These are phyloP conservation scores for Puccinellia tenuiflora DNA, from an alignment of 176 grass and related monocot genomes.

Conservation along the genomic window DNA sequence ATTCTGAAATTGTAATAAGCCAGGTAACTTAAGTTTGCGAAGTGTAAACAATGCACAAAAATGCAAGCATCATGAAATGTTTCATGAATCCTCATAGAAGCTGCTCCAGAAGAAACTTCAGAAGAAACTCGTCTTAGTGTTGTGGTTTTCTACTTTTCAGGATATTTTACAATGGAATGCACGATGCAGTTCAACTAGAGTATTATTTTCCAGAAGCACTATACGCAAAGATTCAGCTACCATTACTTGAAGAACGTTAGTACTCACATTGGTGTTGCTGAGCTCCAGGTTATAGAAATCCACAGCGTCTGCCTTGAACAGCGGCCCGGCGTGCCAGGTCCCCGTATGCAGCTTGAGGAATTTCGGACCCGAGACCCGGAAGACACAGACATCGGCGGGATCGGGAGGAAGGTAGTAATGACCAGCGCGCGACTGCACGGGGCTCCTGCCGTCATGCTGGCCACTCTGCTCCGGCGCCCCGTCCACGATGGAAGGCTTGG, in stretches of 20 bases:
- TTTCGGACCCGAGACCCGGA: constrained; percentile 71
- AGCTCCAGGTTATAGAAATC: constrained; percentile 98
- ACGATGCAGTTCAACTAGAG: neutral
- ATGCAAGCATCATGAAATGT: neutral
- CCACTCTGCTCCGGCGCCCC: constrained; percentile 25
- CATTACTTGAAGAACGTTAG: neutral
- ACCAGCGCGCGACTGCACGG: constrained; percentile 36
- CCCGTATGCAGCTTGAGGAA: constrained; percentile 86
- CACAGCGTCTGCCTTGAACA: constrained; percentile 64
- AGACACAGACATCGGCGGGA: constrained; percentile 67
- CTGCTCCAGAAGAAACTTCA: neutral
- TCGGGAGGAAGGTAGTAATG: constrained; percentile 68
- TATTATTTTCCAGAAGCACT: neutral
- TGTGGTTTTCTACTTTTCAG: neutral
- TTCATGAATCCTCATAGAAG: neutral
- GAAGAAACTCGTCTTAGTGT: neutral
- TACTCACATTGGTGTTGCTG: constrained; percentile 95
- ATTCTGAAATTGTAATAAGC: neutral
- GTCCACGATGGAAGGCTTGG: constrained; percentile 67
- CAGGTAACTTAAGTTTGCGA: neutral
- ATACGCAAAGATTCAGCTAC: neutral
- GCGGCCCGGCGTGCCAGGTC: constrained; percentile 92
- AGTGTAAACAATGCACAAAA: neutral
- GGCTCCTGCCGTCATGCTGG: constrained; percentile 24
- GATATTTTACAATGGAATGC: neutral